phyloP scores from a whole-genome alignment of 2,329 filamentous ascomycete genomes.

The Xylaria sp. region DNA sequence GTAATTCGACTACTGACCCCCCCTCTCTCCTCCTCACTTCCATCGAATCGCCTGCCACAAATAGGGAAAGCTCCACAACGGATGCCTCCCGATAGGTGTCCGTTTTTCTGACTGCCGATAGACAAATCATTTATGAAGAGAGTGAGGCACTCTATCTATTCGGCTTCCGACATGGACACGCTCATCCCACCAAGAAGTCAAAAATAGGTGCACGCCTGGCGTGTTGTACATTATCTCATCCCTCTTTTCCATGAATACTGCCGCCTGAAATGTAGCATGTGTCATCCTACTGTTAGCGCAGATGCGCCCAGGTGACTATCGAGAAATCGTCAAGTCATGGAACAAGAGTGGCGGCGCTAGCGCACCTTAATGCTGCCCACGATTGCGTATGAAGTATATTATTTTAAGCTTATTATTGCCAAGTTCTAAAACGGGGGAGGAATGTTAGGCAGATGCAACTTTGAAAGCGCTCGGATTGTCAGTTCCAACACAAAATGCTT shows the following conservation, averaged over 20 bases:
- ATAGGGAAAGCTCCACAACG: conserved; percentile 18
- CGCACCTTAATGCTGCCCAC: not conserved
- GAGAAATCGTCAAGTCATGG: conserved; percentile 13
- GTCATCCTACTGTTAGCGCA: not conserved
- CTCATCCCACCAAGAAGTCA: conserved; percentile 27
- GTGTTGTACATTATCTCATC: not conserved
- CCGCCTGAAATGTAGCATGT: conserved; percentile 3
- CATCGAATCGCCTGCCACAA: conserved; percentile 11
- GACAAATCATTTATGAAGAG: conserved; percentile 21
- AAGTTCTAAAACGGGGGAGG: not conserved
- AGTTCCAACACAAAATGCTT: no score
- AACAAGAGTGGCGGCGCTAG: conserved; percentile 10
- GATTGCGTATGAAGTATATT: not conserved
- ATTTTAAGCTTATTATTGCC: not conserved
- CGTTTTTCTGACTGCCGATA: not conserved
- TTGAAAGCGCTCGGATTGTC: not conserved
- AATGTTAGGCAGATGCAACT: not conserved
- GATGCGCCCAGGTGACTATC: conserved; percentile 6
- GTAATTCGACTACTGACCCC: not conserved
- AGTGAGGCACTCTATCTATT: conserved; percentile 15
- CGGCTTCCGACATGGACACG: conserved; percentile 22
- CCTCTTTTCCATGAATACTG: not conserved
- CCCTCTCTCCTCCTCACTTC: not conserved
- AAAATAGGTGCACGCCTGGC: conserved; percentile 11
- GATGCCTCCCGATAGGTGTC: conserved; percentile 29